A percentile compares a stretch with the other conserved stretches of the same genome.
phyloP scores from a whole-genome alignment of 305 asterid genomes.

The Fraxinus floribunda region DNA sequence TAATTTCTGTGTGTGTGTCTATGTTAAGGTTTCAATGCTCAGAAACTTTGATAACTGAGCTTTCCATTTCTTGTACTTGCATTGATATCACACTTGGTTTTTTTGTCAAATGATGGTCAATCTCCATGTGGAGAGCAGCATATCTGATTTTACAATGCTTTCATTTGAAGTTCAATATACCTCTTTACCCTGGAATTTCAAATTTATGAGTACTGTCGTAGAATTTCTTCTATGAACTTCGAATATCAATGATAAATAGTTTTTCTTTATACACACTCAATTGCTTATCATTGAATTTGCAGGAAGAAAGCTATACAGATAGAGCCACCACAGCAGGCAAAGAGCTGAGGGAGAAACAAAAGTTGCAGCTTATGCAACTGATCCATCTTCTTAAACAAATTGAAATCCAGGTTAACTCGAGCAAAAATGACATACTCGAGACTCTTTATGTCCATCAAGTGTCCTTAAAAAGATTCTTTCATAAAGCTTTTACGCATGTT shows the following conservation, averaged over 20 bases:
- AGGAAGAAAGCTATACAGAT: conserved; percentile 44
- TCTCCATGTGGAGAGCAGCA: neutral
- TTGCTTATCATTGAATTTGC: conserved; percentile 23
- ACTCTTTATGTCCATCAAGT: conserved; percentile 49
- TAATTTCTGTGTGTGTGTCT: neutral
- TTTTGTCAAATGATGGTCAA: conserved; percentile 7
- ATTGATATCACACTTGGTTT: neutral
- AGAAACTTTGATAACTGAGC: neutral
- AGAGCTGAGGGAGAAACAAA: conserved; percentile 60
- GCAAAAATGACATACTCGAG: conserved; percentile 55
- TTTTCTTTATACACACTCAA: neutral
- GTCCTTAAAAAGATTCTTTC: conserved; percentile 44
- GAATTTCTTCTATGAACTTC: neutral
- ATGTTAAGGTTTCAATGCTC: conserved; percentile 12
- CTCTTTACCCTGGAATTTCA: neutral
- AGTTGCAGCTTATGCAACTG: conserved; percentile 52
- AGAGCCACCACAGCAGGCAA: conserved; percentile 52
- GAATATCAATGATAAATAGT: neutral
- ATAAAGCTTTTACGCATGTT: conserved; percentile 47
- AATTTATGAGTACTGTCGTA: neutral
- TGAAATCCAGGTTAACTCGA: conserved; percentile 61
- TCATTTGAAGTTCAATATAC: neutral
- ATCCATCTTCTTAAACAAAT: conserved; percentile 57
- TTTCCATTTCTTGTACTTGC: neutral
- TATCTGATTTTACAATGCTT: neutral